Conservation (phyloP, 768 basidiomycete genomes). For the Serendipita indica region DNA sequence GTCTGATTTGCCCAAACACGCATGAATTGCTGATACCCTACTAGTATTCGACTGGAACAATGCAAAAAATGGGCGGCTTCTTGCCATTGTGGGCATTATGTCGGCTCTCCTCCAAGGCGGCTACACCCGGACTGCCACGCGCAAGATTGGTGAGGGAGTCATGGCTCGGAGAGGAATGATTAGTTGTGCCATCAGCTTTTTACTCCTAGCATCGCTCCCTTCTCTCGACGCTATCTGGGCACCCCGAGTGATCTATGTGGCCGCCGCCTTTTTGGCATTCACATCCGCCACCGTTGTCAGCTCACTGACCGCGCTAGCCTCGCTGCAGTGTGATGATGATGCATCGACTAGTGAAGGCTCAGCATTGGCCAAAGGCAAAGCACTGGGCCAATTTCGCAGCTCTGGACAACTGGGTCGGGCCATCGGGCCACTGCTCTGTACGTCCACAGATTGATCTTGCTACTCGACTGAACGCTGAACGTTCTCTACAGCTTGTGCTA, state of each 20-base stretch:
- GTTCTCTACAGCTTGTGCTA: slow-evolving; percentile 51
- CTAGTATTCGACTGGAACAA: slow-evolving; percentile 82
- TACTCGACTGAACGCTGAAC: not conserved
- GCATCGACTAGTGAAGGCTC: slow-evolving; percentile 45
- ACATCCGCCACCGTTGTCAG: slow-evolving; percentile 94
- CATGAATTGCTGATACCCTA: not conserved
- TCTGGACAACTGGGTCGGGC: slow-evolving; percentile 92
- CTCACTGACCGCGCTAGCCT: slow-evolving; percentile 79
- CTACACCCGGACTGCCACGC: slow-evolving; percentile 72
- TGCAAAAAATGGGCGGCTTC: slow-evolving; percentile 71
- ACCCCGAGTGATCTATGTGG: slow-evolving; percentile 36
- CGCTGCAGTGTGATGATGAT: slow-evolving; percentile 78
- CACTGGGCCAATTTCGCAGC: slow-evolving; percentile 73
- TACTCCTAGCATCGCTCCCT: slow-evolving; percentile 59
- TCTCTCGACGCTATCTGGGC: slow-evolving; percentile 30
- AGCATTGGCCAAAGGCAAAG: slow-evolving; percentile 66
- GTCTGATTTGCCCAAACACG: slow-evolving; percentile 20
- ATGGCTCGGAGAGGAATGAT: slow-evolving; percentile 74
- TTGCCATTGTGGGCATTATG: slow-evolving; percentile 77
- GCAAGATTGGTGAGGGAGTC: slow-evolving; percentile 59
- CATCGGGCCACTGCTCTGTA: slow-evolving; percentile 79
- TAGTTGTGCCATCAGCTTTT: slow-evolving; percentile 55
- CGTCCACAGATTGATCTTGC: slow-evolving; percentile 17
- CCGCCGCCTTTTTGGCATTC: slow-evolving; percentile 77
- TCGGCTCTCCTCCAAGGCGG: slow-evolving; percentile 86